Base-by-base conservation (phyloP, 2,329 filamentous ascomycete species). In the Xylaria sp. region DNA sequence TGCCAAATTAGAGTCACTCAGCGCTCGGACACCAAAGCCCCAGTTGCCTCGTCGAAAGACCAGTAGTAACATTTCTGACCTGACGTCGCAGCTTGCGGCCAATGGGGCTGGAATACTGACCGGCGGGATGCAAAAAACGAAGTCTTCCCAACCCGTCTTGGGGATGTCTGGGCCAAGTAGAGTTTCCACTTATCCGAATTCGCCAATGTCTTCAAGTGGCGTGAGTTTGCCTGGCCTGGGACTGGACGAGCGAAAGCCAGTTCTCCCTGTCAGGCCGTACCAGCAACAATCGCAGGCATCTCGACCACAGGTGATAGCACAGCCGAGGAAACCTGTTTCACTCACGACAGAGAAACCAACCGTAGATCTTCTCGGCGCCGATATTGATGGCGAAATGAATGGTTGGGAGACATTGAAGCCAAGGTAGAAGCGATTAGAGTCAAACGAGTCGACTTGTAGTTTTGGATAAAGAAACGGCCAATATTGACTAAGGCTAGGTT, bases 401-500 rank as follows among this genome's bases (percentile, higher is more conserved):
- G 82, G 84, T 25, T 89, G 86, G 86, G 85, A 88, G 74, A 85
- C 86, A 4, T 73, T 89, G 74, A 86, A 86, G 75, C 87, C 87
- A 47, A 79, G 75, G 55, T 79, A 79, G 72, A 75, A 18, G 48
- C 29, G 48, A 3, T 57, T 0, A 35, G 32, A 42, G 12, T 6
- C 23, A 6, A 16, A 9, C 2, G 12, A 4, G 47, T 21, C 13
- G 32, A 50, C n/a, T n/a, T 8, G n/a, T 18, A 48, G 44, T 47
- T 18, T 48, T 61, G 50, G 58, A 50, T 63, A 55, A 40, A 40
- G 29, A 13, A 53, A 16, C 8, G 10, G 3, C 58, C 57, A 16
- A 29, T 57, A 55, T 50, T 32, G 27, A 13, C 29, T 29, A 16
- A 32, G 57, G 23, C 12, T 32, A 40, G 54, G 48, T 55, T 61